Evolutionary conservation across 2,329 filamentous ascomycete species (phyloP), one percentile per base, ranked within the genome.

Genomic region (Trichoderma semiorbis): DNA sequence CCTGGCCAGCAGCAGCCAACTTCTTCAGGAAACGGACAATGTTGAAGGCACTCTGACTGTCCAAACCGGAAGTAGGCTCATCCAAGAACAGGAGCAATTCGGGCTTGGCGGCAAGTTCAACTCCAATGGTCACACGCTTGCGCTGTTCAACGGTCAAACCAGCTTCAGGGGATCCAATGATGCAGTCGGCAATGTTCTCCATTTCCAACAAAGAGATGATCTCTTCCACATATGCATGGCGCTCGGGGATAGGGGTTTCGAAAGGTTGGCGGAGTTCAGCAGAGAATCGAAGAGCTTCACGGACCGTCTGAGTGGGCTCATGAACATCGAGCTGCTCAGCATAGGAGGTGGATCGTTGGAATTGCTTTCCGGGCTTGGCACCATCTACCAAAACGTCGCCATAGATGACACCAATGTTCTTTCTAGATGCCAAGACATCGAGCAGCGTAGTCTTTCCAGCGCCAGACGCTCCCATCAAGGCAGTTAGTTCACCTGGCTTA

Each of bases 371-470:
- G 0, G 88, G 88, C 75, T 86, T 86, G 55, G 80, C 73, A 16
- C 86, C 87, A 72, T 90, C 88, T 39, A 90, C 86, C 2, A 89
- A 79, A 10, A 90, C 84, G 53, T 88, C 85, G 50, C 88, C 88
- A 0, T 78, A 76, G 50, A 90, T 87, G 2, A 89, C 87, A 74
- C 88, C 89, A 70, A 90, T 88, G 75, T 88, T 90, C 81, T 89
- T 90, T 47, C 89, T 83, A 1, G 84, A 79, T 0, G 88, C 88
- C 43, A 97, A 83, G 1, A 95, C 92, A 76, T 97, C 93, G 3
- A 97, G 84, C 0, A 97, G 84, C 0, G 94, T 97, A 0, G 93
- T 96, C 83, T 97, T 97, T 63, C 94, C 94, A 5, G 93, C 94
- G n/a, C 92, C 92, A 6, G 92, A 94, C 7, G 91, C 90, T 50